phyloP scores from a whole-genome alignment of 495 filamentous ascomycete species.

The Penicillium maclennaniae region DNA sequence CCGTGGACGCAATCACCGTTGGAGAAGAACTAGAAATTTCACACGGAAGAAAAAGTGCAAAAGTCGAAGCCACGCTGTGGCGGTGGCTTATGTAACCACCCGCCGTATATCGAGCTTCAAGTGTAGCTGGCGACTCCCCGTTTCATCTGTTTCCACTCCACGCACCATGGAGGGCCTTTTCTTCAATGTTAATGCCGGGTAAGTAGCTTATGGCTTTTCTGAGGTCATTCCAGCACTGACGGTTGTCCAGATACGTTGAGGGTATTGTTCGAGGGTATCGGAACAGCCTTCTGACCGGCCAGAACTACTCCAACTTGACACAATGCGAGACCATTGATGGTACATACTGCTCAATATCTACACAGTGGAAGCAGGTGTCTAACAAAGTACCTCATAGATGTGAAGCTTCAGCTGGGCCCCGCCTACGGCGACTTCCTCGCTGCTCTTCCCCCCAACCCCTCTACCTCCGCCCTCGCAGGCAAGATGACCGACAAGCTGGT shows the following conservation, averaged over 20 bases:
- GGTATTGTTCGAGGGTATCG: slow-evolving; percentile 96
- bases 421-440: slow-evolving; percentile 97
- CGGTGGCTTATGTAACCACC: slow-evolving; percentile 24
- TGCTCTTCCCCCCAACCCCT: slow-evolving; percentile 91
- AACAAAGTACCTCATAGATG: slow-evolving; percentile 54
- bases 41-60: slow-evolving; percentile 32
- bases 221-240: slow-evolving; percentile 19
- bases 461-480: slow-evolving; percentile 88
- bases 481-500: slow-evolving; percentile 98
- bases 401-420: slow-evolving; percentile 94
- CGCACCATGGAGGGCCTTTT: slow-evolving; percentile 85
- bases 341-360: slow-evolving; percentile 33
- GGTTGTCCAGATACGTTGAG: slow-evolving; percentile 73
- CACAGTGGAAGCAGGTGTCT: background rate
- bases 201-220: slow-evolving; percentile 22
- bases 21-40: slow-evolving; percentile 32
- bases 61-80: slow-evolving; percentile 28
- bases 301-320: slow-evolving; percentile 92
- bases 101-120: slow-evolving; percentile 20
- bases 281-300: slow-evolving; percentile 82
- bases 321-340: slow-evolving; percentile 99
- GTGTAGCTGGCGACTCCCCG: slow-evolving; percentile 11
- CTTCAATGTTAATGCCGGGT: slow-evolving; percentile 95
- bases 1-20: slow-evolving; percentile 26
- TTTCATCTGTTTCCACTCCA: slow-evolving; percentile 16